A percentile compares a stretch with the other conserved stretches of the same genome.
phyloP scores from a whole-genome alignment of 495 filamentous ascomycete genomes.

The Terfezia boudieri region DNA sequence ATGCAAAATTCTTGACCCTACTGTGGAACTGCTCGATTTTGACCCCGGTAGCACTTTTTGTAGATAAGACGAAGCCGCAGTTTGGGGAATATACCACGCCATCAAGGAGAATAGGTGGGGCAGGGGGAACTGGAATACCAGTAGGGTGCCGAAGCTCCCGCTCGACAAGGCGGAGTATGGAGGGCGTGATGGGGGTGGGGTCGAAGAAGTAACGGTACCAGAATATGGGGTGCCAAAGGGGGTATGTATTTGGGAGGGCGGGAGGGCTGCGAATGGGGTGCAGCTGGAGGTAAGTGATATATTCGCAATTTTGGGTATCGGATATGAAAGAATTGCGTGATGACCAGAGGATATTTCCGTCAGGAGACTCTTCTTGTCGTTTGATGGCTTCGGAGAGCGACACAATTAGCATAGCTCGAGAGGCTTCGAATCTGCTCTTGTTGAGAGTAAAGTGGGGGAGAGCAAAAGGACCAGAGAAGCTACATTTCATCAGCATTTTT shows the following conservation, averaged over 20 bases:
- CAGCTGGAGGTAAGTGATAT: constrained; percentile 68
- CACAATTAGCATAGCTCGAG: constrained; percentile 43
- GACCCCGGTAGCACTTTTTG: constrained; percentile 56
- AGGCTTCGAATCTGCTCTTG: constrained; percentile 38
- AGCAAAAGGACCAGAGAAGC: constrained; percentile 64
- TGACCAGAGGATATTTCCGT: constrained; percentile 26
- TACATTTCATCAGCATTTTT: constrained; percentile 4
- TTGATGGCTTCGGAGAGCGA: constrained; percentile 46
- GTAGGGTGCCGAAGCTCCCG: constrained; percentile 65
- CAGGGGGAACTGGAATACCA: constrained; percentile 44
- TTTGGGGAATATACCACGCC: constrained; percentile 80
- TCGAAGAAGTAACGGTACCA: constrained; percentile 2
- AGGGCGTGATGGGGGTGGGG: background rate
- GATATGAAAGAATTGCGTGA: constrained; percentile 33
- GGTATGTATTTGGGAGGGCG: constrained; percentile 13
- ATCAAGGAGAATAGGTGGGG: constrained; percentile 57
- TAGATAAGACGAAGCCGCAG: constrained; percentile 77
- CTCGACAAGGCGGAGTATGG: constrained; percentile 34
- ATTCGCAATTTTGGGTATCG: constrained; percentile 60
- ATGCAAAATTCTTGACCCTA: constrained; percentile 40
- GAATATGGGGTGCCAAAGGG: constrained; percentile 19
- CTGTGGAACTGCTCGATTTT: constrained; percentile 57
- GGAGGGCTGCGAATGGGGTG: constrained; percentile 32
- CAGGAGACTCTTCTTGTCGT: constrained; percentile 30
- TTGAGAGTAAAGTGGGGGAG: constrained; percentile 62